These are phyloP conservation scores for Ceratobasidium theobromae DNA, from an alignment of 1,284 basidiomycete species.

Conservation along the genomic window DNA sequence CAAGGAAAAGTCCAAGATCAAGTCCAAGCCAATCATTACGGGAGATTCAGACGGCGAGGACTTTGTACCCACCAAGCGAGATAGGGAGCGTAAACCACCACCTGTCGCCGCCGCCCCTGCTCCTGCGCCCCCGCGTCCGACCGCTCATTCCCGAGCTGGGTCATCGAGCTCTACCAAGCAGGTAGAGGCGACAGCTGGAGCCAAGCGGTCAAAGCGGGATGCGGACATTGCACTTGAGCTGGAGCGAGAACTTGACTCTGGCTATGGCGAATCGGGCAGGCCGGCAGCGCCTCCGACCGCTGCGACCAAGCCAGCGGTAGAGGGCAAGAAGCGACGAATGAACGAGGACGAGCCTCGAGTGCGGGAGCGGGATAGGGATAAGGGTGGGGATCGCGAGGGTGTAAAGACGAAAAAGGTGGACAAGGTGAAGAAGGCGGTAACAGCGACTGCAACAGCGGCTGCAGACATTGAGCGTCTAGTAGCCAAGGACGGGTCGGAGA, in stretches of 20 bases:
- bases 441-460: not conserved
- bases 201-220: constrained; percentile 6
- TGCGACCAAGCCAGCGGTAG: not conserved
- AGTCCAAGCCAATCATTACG: constrained; percentile 24
- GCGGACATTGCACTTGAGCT: constrained; percentile 17
- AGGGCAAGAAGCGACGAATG: constrained; percentile 23
- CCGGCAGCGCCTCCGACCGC: not conserved
- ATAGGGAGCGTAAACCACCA: constrained; percentile 14
- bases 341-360: constrained; percentile 5
- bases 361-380: not conserved
- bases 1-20: constrained; percentile 25
- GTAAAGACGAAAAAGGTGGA: not conserved
- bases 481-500: not conserved
- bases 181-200: not conserved
- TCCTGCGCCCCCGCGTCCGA: not conserved
- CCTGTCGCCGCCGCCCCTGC: not conserved
- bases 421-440: not conserved
- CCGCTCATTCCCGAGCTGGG: not conserved
- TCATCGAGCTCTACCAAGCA: not conserved
- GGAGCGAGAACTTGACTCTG: constrained; percentile 10
- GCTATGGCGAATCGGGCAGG: not conserved
- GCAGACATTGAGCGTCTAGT: not conserved
- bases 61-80: constrained; percentile 11
- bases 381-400: not conserved
- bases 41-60: constrained; percentile 24